These are phyloP conservation scores for Aspergillus vadensis DNA, from an alignment of 2,329 filamentous ascomycete species.

Conservation along the genomic window DNA sequence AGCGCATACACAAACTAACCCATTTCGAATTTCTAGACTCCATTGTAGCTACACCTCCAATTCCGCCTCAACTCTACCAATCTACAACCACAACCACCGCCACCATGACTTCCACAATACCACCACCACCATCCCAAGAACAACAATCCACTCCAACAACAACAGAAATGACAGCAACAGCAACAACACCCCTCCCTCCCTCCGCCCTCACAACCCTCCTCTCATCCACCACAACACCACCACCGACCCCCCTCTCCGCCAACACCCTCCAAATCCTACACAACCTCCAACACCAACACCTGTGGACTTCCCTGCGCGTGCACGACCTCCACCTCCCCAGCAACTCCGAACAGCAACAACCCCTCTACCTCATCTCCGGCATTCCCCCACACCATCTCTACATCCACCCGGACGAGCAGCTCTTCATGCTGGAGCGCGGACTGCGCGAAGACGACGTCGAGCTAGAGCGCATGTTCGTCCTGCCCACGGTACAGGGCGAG, in stretches of 20 bases:
- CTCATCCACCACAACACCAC: slow-evolving; percentile 24
- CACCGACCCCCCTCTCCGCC: slow-evolving; percentile 37
- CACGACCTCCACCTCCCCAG: slow-evolving; percentile 43
- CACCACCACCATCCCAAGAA: neutral
- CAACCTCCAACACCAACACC: slow-evolving; percentile 65
- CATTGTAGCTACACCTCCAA: neutral
- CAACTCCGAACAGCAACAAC: slow-evolving; percentile 27
- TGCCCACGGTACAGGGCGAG: slow-evolving; percentile 61
- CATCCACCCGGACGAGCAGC: slow-evolving; percentile 66
- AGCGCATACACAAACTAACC: neutral
- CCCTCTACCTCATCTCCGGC: slow-evolving; percentile 59
- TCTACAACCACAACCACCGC: too few relatives aligned
- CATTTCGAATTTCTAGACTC: neutral
- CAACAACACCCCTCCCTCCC: slow-evolving; percentile 21
- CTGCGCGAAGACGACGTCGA: slow-evolving; percentile 51
- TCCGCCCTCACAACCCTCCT: slow-evolving; percentile 48
- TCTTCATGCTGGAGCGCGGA: slow-evolving; percentile 57
- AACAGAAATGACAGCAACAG: neutral
- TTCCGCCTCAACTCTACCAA: neutral
- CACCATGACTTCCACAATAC: neutral
- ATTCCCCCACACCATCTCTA: slow-evolving; percentile 62
- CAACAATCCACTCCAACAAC: neutral
- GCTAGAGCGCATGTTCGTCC: slow-evolving; percentile 59
- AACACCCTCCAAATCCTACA: slow-evolving; percentile 62
- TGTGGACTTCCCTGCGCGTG: slow-evolving; percentile 59